Percentiles rank a stretch among this genome's conserved stretches.
Conservation (phyloP, 2,329 filamentous ascomycete genomes). For the Calonectria fujianensis region DNA sequence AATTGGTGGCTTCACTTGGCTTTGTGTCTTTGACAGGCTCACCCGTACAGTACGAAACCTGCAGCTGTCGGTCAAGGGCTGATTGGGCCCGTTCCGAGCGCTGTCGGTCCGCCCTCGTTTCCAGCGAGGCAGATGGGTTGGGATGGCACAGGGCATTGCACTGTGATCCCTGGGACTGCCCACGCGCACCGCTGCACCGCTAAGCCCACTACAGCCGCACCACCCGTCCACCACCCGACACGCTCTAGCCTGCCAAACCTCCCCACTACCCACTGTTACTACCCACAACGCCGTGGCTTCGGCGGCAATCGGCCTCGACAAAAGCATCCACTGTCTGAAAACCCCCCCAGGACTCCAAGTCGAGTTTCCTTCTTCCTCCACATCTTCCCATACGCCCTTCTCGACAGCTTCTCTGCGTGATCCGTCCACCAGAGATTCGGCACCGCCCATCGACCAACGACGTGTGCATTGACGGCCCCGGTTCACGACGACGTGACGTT, state of each 20-base stretch:
- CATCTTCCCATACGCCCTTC: constrained; percentile 46
- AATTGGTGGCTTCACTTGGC: constrained; percentile 25
- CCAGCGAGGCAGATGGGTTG: constrained; percentile 20
- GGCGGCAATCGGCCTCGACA: constrained; percentile 55
- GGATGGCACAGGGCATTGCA: constrained; percentile 35
- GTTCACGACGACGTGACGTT: constrained; percentile 27
- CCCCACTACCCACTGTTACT: constrained; percentile 49
- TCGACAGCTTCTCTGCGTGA: constrained; percentile 41
- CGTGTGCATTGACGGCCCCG: constrained; percentile 34
- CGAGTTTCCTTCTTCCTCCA: constrained; percentile 53
- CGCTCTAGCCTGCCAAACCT: constrained; percentile 37
- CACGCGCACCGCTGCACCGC: constrained; percentile 31
- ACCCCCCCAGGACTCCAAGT: constrained; percentile 46
- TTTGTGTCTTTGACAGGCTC: constrained; percentile 13
- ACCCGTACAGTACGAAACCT: constrained; percentile 14
- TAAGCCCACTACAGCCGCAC: constrained; percentile 38
- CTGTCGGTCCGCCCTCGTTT: constrained; percentile 7
- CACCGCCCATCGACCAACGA: constrained; percentile 32
- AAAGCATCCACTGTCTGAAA: constrained; percentile 53
- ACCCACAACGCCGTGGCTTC: constrained; percentile 51
- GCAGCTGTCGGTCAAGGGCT: constrained; percentile 1
- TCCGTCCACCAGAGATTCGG: constrained; percentile 35
- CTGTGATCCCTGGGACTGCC: constrained; percentile 30
- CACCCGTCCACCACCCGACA: constrained; percentile 32
- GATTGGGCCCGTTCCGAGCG: constrained; percentile 14